Evolutionary conservation across 2,329 filamentous ascomycete genomes (phyloP), one percentile per base, ranked within the genome.

Genomic region (Fusarium algeriense): DNA sequence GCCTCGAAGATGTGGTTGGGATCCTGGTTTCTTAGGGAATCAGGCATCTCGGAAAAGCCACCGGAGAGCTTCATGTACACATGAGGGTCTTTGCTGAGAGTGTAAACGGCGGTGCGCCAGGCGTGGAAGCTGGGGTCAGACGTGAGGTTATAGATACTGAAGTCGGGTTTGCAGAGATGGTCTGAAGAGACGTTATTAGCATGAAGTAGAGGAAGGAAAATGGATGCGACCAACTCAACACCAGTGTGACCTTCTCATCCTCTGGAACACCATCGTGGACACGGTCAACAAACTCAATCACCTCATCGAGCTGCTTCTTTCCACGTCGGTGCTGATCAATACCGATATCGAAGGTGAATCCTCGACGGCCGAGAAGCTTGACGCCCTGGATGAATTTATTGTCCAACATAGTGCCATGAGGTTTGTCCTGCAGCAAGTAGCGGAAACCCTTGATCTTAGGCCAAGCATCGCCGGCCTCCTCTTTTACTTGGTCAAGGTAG

Each of bases 61-160:
- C 95, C 95, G 0, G 92, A 95, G n/a, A 98, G 87, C 84, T 98
- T 97, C 88, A 98, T 93, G 83, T 92, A 97, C n/a, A 91, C 90
- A 54, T 85, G 87, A 52, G 85, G 82, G 78, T 88, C 88, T 64
- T 86, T 86, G 73, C 90, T 88, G 76, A 97, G 89, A 12, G 87
- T 85, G 74, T 88, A 88, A 77, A 97, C 89, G 67, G 89, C 86
- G 17, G 86, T 85, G 60, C 89, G 88, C 93, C 93, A 97, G 60
- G 88, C 87, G 61, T 87, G 80, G 79, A 92, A 94, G 30, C 86
- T 84, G 2, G 86, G 83, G 76, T 90, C 86, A 38, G 80, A 84
- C 50, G 83, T 85, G 69, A 81, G 73, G 79, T 87, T 91, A 82
- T 86, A 84, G 75, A 92, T 85, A 35, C 86, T 85, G 32, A 97